Evolutionary conservation across 768 basidiomycete species (phyloP).

Genomic region (Exidia glandulosa): DNA sequence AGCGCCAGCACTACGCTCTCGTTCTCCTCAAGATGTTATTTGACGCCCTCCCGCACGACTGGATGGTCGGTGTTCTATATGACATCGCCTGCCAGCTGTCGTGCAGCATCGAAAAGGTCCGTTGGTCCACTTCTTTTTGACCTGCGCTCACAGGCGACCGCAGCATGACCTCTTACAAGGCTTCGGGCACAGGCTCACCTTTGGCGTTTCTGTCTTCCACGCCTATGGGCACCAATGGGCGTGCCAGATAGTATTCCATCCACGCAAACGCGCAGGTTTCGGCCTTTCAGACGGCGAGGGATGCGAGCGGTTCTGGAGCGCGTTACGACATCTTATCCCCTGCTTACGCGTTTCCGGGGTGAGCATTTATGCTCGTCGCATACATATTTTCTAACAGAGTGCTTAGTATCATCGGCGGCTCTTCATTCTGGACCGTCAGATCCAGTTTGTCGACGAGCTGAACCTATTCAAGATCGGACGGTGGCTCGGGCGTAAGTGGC

Average conservation of each 20-base stretch:
- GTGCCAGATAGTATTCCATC: conserved; percentile 2
- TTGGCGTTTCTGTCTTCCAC: conserved; percentile 2
- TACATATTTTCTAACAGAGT: too few relatives aligned
- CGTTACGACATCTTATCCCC: neutral
- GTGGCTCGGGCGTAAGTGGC: neutral
- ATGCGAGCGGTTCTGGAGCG: conserved; percentile 5
- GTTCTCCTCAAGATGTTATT: neutral
- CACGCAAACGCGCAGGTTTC: neutral
- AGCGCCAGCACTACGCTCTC: conserved; percentile 1
- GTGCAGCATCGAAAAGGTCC: neutral
- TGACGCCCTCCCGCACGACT: neutral
- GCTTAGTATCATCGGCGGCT: neutral
- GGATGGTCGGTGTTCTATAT: conserved; percentile 1
- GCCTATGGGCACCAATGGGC: conserved; percentile 5
- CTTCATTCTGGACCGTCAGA: neutral
- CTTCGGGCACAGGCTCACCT: neutral
- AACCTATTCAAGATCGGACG: neutral
- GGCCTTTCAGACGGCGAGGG: conserved; percentile 4
- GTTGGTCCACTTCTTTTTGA: neutral
- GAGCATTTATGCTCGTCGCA: neutral
- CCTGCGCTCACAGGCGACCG: neutral
- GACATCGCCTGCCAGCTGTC: conserved; percentile 4
- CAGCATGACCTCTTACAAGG: neutral
- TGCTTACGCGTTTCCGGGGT: neutral
- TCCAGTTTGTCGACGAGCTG: neutral